Evolutionary conservation across 768 basidiomycete species (phyloP).

Genomic region (Royoungia palumana): DNA sequence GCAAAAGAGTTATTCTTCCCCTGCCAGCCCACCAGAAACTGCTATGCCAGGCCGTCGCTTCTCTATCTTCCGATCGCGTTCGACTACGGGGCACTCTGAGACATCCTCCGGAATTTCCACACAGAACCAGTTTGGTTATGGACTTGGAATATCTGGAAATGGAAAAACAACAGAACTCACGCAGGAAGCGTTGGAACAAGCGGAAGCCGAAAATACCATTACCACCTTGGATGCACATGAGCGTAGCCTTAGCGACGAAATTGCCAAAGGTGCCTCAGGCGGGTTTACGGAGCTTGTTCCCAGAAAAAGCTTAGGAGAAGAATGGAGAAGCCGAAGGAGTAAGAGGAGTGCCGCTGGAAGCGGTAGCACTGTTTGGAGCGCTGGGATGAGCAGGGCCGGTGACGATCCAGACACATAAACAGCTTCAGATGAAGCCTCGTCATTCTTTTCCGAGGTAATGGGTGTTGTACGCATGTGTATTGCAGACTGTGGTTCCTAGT

Average conservation of each 20-base stretch:
- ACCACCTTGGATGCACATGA: slow-evolving; percentile 81
- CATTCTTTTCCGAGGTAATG: slow-evolving; percentile 6
- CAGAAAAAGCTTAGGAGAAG: slow-evolving; percentile 41
- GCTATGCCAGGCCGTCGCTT: slow-evolving; percentile 48
- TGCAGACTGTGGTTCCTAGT: slow-evolving; percentile 20
- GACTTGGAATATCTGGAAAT: slow-evolving; percentile 26
- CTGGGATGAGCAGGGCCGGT: slow-evolving; percentile 68
- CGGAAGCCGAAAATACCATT: slow-evolving; percentile 71
- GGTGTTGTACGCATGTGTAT: slow-evolving; percentile 11
- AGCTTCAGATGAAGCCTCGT: not conserved
- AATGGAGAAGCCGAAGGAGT: slow-evolving; percentile 55
- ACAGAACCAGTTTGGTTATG: slow-evolving; percentile 33
- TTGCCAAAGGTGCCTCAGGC: slow-evolving; percentile 67
- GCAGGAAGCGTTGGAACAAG: slow-evolving; percentile 73
- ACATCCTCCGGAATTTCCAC: slow-evolving; percentile 42
- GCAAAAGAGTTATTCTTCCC: slow-evolving; percentile 41
- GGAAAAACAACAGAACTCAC: slow-evolving; percentile 48
- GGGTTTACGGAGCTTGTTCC: slow-evolving; percentile 78
- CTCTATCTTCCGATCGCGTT: slow-evolving; percentile 65
- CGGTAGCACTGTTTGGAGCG: slow-evolving; percentile 83
- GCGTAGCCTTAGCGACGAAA: slow-evolving; percentile 63
- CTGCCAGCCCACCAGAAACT: slow-evolving; percentile 28
- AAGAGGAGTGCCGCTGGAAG: slow-evolving; percentile 56
- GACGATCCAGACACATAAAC: slow-evolving; percentile 40
- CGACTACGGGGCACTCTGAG: slow-evolving; percentile 43